phyloP scores from a whole-genome alignment of 495 filamentous ascomycete species.

The Xylaria sp. region DNA sequence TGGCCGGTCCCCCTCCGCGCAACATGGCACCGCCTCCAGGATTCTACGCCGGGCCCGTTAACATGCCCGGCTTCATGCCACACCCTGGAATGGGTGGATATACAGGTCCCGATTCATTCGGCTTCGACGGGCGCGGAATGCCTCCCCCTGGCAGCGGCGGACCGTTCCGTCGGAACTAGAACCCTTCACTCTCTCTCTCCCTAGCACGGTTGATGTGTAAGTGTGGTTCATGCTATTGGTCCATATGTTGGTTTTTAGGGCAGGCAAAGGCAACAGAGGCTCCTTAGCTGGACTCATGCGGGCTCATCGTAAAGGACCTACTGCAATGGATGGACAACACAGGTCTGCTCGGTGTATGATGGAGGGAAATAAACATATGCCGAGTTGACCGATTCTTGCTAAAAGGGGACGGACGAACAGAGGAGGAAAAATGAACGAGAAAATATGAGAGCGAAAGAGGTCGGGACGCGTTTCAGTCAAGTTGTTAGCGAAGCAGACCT shows the following conservation, averaged over 20 bases:
- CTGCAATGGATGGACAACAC: background rate
- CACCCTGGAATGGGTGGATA: slow-evolving; percentile 57
- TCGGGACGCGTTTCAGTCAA: slow-evolving; percentile 15
- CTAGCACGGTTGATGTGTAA: background rate
- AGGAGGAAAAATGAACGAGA: slow-evolving; percentile 2
- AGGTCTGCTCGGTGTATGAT: background rate
- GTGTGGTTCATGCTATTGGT: background rate
- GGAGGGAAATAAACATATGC: background rate
- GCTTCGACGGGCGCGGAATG: slow-evolving; percentile 53
- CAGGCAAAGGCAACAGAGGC: background rate
- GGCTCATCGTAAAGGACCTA: background rate
- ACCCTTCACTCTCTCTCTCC: background rate
- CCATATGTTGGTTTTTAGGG: slow-evolving; percentile 9
- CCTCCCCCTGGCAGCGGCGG: slow-evolving; percentile 46
- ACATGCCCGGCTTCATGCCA: slow-evolving; percentile 45
- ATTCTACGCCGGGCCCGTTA: slow-evolving; percentile 53
- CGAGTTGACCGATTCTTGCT: background rate
- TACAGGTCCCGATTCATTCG: slow-evolving; percentile 54
- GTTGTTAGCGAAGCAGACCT: slow-evolving; percentile 2
- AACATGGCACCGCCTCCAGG: slow-evolving; percentile 44
- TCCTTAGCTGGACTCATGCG: background rate
- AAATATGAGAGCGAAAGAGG: background rate
- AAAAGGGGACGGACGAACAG: background rate
- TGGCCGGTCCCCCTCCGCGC: slow-evolving; percentile 43
- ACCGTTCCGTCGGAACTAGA: slow-evolving; percentile 44